Base-by-base conservation (phyloP, 768 basidiomycete species). In the Galerina sulciceps region DNA sequence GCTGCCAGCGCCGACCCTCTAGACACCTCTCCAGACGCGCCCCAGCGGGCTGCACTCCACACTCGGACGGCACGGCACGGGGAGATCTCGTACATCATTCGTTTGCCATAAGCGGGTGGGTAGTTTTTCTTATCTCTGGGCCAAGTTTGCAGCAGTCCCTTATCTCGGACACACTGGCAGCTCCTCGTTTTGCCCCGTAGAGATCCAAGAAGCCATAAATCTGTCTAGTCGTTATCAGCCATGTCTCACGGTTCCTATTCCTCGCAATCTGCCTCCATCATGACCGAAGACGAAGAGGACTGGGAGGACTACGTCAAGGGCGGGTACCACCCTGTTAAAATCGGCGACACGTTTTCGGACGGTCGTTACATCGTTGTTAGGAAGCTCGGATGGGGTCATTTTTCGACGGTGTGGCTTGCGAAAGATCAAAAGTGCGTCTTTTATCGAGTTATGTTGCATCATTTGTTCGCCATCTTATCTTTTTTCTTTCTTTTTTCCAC, bases 311-410 rank as follows among this genome's bases (percentile, higher is more conserved):
- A 84, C 66, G 83, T 86, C 71, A 84, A 88, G 47, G 88, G 91
- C 57, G 91, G 91, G 35, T 93, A 93, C 71, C 91, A 93, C 68
- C 91, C 94, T n/a, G 93, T 97, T 48, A 91, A 94, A 73, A 94
- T 98, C 60, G 94, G 96, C 64, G 96, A 98, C 75, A 71, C 83
- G 17, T 96, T 97, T 73, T 91, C 89, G 47, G 87, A 93, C 60
- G 92, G 85, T 10, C 81, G 97, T 38, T 99, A 99, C 72, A 72
- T 85, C 62, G 91, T 98, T 65, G 94, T 97, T 55, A 80, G 96
- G 61, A 99, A 99, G 74, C 87, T 99, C 10, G 96, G 96, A 22
- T 93, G 90, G 90, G 94, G 94, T 14, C 94, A 96, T 72, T 96
- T 96, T 71, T 93, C 90, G 1, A 96, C 94, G 0, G 94, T 95